Evolutionary conservation across 2,329 filamentous ascomycete species (phyloP), one percentile per base, ranked within the genome.

Genomic region (Pseudomassariella vexata): DNA sequence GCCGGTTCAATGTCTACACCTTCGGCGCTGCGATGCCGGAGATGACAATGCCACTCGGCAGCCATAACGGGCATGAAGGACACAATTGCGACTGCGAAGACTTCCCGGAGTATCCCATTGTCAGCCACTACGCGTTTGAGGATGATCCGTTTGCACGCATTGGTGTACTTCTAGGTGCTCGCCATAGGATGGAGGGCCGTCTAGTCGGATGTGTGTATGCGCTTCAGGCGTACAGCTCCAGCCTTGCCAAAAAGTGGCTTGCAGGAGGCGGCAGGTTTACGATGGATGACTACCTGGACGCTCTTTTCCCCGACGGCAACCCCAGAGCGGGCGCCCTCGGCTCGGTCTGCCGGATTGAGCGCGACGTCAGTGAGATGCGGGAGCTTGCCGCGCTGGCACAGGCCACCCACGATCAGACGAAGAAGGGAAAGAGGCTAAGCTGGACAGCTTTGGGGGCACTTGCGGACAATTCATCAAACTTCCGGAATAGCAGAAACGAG

Each of bases 1-100:
- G 26, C 16, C 62, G 59, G 37, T 50, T 67, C 11, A 59, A 66
- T 36, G 52, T 67, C 11, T 66, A 63, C 47, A 66, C 63, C 0
- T 66, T 66, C 30, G 63, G 63, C 7, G 55, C 59, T 3, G 50
- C 57, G 3, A 53, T 58, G 5, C 43, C 41, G 8, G 60, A 64
- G 37, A 63, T 63, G 38, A 46, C 53, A 19, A 37, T 56, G 12
- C 60, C 60, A 5, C 44, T 56, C 4, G 52, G 53, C 2, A 27
- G 18, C 7, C 19, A 24, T 32, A 24, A 35, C 33, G 28, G 18
- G n/a, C 35, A 36, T 17, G 33, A 24, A 14, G 24, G 22, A 6
- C 17, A 28, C 19, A 12, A 15, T 9, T 20, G 26, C 21, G 22
- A 26, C 27, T 25, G 33, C 33, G 33, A 35, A 15, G 21, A 30